A percentile compares a stretch with the other conserved stretches of the same genome.
phyloP scores from a whole-genome alignment of 31 red algal species.

The Endocladia muricata region DNA sequence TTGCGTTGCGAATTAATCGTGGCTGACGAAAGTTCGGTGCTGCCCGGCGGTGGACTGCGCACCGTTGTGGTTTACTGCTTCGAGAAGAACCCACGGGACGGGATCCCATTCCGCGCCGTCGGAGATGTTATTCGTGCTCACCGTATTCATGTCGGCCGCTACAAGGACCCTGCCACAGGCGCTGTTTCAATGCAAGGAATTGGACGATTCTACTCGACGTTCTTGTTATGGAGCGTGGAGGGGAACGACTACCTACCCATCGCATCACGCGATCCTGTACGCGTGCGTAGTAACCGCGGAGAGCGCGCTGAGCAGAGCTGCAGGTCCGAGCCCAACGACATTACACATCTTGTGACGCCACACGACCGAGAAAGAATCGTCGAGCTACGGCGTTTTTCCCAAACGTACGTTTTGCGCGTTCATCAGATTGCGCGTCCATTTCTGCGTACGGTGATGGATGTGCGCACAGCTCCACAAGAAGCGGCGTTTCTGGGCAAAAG shows the following conservation, averaged over 20 bases:
- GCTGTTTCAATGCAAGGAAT: neutral
- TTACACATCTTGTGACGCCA: neutral
- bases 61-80: conserved; percentile 25
- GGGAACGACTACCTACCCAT: neutral
- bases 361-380: neutral
- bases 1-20: conserved; percentile 43
- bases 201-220: conserved; percentile 21
- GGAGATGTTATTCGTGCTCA: conserved; percentile 46
- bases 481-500: neutral
- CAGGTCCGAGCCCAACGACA: neutral
- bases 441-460: conserved; percentile 25
- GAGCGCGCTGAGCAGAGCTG: neutral
- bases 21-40: conserved; percentile 23
- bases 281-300: neutral
- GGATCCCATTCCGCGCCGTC: conserved; percentile 36
- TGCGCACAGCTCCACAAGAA: neutral
- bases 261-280: neutral
- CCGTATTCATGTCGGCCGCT: neutral
- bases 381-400: neutral
- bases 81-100: conserved; percentile 3
- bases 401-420: neutral
- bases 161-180: neutral
- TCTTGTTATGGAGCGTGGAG: conserved; percentile 24
- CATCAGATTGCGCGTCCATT: conserved; percentile 2
- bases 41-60: neutral